A percentile compares a stretch with the other conserved stretches of the same genome.
These are phyloP conservation scores for Mycogone perniciosa DNA, from an alignment of 2,329 filamentous ascomycete genomes.

Conservation along the genomic window DNA sequence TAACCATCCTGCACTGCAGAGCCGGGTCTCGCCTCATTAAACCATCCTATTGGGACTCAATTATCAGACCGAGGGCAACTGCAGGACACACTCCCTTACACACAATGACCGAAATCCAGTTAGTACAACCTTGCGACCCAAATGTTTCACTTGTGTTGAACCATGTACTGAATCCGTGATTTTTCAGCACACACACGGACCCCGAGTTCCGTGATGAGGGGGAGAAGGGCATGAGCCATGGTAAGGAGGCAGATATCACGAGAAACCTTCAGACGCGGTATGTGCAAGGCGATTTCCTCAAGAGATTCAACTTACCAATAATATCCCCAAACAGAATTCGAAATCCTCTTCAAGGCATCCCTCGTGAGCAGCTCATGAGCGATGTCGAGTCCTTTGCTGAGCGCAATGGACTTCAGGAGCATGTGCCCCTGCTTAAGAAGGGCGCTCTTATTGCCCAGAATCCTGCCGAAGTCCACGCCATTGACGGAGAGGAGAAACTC, in stretches of 20 bases:
- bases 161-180: slow-evolving; percentile 7
- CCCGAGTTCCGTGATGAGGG: slow-evolving; percentile 15
- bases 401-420: slow-evolving; percentile 52
- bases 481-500: slow-evolving; percentile 50
- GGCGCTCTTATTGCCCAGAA: slow-evolving; percentile 50
- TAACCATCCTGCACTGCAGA: too few species aligned
- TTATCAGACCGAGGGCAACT: neutral
- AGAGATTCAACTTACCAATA: neutral
- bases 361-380: slow-evolving; percentile 45
- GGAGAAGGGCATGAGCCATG: slow-evolving; percentile 21
- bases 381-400: slow-evolving; percentile 56
- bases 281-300: slow-evolving; percentile 14
- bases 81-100: neutral
- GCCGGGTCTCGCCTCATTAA: neutral
- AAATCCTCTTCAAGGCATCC: slow-evolving; percentile 44
- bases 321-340: slow-evolving; percentile 30
- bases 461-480: slow-evolving; percentile 48
- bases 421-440: slow-evolving; percentile 52
- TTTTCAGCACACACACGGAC: slow-evolving; percentile 8
- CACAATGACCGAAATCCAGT: slow-evolving; percentile 10
- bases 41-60: neutral
- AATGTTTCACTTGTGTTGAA: neutral
- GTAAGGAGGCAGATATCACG: slow-evolving; percentile 31
- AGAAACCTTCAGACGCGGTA: slow-evolving; percentile 39
- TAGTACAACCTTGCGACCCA: neutral